A percentile compares a stretch with the other conserved stretches of the same genome.
Evolutionary conservation across 139 green algal species (phyloP).

Genomic region (Spirogloea muscicola): DNA sequence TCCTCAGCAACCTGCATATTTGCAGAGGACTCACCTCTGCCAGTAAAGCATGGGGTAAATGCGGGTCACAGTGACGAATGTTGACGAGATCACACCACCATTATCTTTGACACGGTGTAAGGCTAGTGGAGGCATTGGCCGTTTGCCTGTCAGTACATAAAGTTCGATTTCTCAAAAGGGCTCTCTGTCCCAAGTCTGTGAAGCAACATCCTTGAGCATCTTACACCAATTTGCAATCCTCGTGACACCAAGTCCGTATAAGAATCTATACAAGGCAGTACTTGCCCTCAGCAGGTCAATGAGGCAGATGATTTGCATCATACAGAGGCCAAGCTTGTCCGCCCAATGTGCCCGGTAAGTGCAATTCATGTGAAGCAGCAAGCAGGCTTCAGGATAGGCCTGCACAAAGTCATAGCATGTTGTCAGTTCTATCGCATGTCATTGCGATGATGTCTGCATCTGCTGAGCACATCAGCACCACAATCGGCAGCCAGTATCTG

Average conservation of each 20-base stretch:
- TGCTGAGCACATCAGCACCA: neutral
- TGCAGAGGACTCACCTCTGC: too few species aligned
- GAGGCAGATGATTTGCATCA: neutral
- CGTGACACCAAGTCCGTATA: neutral
- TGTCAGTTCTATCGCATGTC: too few species aligned
- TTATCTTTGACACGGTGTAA: conserved; percentile 11
- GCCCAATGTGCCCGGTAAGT: conserved; percentile 22
- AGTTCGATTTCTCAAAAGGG: neutral
- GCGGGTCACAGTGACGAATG: conserved; percentile 1
- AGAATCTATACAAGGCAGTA: neutral
- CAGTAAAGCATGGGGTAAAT: conserved; percentile 14
- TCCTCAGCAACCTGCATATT: too few species aligned
- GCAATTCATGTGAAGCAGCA: conserved; percentile 13
- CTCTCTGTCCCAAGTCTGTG: too few species aligned
- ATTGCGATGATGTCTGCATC: neutral
- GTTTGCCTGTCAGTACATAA: neutral
- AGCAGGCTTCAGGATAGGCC: neutral
- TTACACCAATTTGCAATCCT: too few species aligned
- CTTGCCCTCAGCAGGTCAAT: neutral
- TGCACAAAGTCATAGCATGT: too few species aligned
- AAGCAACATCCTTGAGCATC: too few species aligned
- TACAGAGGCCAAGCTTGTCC: conserved; percentile 26
- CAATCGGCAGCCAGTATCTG: too few species aligned
- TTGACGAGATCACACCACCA: neutral
- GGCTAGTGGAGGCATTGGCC: conserved; percentile 6